Conservation (phyloP, 1,284 basidiomycete genomes). For the Marasmius sp. region DNA sequence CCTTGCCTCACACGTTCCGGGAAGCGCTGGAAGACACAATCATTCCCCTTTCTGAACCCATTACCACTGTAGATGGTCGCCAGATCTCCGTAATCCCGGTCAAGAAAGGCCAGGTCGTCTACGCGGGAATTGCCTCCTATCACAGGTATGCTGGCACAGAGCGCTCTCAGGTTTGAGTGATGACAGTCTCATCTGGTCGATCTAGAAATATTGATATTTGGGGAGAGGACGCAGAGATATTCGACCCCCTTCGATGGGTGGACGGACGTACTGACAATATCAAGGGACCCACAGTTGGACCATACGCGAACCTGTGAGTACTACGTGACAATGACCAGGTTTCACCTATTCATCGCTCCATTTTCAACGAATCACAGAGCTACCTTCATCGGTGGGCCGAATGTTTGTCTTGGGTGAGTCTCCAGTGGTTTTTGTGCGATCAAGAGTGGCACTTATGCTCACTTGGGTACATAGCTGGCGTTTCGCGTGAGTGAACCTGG, state of each 20-base stretch:
- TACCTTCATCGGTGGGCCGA: slow-evolving; percentile 16
- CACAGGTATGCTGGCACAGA: slow-evolving; percentile 6
- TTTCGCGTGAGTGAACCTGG: slow-evolving; percentile 11
- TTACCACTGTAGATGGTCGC: slow-evolving; percentile 10
- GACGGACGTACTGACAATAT: slow-evolving; percentile 1
- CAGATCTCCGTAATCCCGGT: slow-evolving; percentile 14
- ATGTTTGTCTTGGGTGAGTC: slow-evolving; percentile 16
- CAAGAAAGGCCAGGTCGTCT: slow-evolving; percentile 16
- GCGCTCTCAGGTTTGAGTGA: neutral
- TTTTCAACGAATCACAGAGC: slow-evolving; percentile 2
- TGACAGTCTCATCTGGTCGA: neutral
- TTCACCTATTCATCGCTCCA: neutral
- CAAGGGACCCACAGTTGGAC: slow-evolving; percentile 13
- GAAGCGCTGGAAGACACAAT: slow-evolving; percentile 11
- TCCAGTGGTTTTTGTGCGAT: neutral
- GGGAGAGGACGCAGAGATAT: slow-evolving; percentile 19
- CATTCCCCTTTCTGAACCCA: slow-evolving; percentile 15
- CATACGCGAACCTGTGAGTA: slow-evolving; percentile 19
- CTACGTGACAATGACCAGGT: neutral
- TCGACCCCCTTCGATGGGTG: slow-evolving; percentile 17
- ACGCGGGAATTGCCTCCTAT: slow-evolving; percentile 14
- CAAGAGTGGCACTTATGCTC: neutral
- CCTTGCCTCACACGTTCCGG: slow-evolving; percentile 14
- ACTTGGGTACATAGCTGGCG: slow-evolving; percentile 12
- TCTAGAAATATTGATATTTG: slow-evolving; percentile 10